phyloP scores from a whole-genome alignment of 495 filamentous ascomycete genomes.

The Aspergillus avenaceus region DNA sequence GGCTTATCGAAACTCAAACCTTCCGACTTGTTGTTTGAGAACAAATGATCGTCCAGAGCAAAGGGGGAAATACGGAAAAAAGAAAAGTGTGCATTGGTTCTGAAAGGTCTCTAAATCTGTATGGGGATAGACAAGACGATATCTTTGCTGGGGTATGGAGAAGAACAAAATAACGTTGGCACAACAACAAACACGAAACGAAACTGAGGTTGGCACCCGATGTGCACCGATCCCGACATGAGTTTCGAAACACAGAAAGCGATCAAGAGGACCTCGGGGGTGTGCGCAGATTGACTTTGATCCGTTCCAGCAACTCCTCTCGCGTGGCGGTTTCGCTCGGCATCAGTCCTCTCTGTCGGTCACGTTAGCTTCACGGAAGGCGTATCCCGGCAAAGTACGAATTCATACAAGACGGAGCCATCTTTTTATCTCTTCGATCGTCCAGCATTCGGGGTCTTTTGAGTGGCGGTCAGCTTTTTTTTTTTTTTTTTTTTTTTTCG shows the following conservation, averaged over 20 bases:
- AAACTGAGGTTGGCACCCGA: background rate
- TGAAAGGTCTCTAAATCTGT: no score
- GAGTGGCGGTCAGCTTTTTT: conserved; percentile 11
- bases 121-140: no score
- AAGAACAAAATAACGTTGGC: conserved; percentile 8
- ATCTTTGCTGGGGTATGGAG: conserved; percentile 4
- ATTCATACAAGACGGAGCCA: conserved; percentile 72
- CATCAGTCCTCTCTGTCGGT: conserved; percentile 63
- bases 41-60: background rate
- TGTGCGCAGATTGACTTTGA: conserved; percentile 70
- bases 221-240: background rate
- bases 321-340: conserved; percentile 61
- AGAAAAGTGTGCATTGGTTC: no score
- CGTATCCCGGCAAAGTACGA: no score
- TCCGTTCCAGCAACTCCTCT: conserved; percentile 73
- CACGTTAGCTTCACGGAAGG: conserved; percentile 9
- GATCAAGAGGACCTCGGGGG: conserved; percentile 26
- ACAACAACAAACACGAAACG: background rate
- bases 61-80: no score
- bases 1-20: conserved; percentile 71
- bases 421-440: conserved; percentile 61
- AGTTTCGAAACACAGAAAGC: background rate
- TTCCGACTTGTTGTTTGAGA: conserved; percentile 58
- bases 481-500: no score
- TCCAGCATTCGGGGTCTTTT: conserved; percentile 67